phyloP scores from a whole-genome alignment of 768 basidiomycete species.

The Lentinula edodes region DNA sequence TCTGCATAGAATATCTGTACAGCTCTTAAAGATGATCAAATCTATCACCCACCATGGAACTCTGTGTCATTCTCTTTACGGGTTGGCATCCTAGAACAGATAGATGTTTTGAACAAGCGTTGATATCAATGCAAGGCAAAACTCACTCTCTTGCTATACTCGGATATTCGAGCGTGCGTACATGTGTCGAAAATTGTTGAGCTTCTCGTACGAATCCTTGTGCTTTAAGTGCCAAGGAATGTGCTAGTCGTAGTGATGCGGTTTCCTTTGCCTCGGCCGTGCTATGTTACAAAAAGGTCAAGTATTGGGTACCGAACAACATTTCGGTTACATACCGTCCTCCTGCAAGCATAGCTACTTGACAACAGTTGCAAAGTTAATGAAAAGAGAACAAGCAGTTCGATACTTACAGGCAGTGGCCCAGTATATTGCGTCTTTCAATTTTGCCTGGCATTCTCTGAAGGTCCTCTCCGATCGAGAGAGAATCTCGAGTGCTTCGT shows the following conservation, averaged over 20 bases:
- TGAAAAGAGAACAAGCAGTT: neutral
- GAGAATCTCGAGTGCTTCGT: neutral
- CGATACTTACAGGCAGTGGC: constrained; percentile 2
- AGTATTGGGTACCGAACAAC: neutral
- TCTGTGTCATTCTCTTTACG: constrained; percentile 4
- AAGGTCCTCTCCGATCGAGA: neutral
- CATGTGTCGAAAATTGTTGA: neutral
- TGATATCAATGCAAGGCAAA: neutral
- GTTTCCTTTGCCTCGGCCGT: constrained; percentile 3
- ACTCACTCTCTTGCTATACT: constrained; percentile 4
- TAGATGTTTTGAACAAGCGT: neutral
- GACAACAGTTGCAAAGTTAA: neutral
- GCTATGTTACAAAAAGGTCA: neutral
- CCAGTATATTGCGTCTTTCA: constrained; percentile 8
- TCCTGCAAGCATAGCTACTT: constrained; percentile 7
- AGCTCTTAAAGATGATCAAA: neutral
- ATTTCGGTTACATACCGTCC: neutral
- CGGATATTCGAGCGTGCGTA: neutral
- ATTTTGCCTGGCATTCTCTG: constrained; percentile 1
- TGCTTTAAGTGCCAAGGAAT: neutral
- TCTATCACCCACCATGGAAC: neutral
- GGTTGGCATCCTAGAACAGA: neutral
- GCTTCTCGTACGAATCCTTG: neutral
- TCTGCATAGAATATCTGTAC: neutral
- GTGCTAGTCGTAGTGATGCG: neutral